Evolutionary conservation across 1,284 basidiomycete genomes (phyloP).

Genomic region (Schizophyllum amplum): DNA sequence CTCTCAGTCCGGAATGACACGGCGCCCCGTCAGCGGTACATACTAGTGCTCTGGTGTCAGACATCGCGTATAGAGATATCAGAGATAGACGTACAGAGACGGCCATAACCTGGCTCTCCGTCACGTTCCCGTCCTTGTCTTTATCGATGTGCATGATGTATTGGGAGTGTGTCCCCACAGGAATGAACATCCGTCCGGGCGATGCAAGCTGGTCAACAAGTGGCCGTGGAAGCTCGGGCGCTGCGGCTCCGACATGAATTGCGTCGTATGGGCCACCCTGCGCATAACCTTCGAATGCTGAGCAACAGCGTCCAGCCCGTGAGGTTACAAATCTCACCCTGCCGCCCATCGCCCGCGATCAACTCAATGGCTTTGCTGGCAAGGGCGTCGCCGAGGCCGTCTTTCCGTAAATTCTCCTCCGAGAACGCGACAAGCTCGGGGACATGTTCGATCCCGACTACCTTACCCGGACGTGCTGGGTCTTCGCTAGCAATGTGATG

Average conservation of each 20-base stretch:
- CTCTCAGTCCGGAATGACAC: neutral
- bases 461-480: conserved; percentile 38
- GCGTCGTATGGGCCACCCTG: conserved; percentile 69
- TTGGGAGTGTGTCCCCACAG: conserved; percentile 66
- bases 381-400: conserved; percentile 48
- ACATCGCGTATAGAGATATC: neutral
- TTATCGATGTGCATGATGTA: conserved; percentile 78
- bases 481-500: conserved; percentile 55
- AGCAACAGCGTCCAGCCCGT: neutral
- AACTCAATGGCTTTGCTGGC: conserved; percentile 51
- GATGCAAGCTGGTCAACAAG: conserved; percentile 77
- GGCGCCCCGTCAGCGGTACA: neutral
- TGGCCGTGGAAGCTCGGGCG: conserved; percentile 64
- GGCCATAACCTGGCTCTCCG: conserved; percentile 64
- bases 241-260: conserved; percentile 94
- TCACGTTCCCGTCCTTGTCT: conserved; percentile 63
- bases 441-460: conserved; percentile 93
- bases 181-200: conserved; percentile 92
- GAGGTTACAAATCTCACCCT: conserved; percentile 35
- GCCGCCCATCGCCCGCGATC: conserved; percentile 74
- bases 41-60: neutral
- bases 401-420: conserved; percentile 56
- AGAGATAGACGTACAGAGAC: conserved; percentile 30
- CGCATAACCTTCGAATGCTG: conserved; percentile 5
- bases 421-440: conserved; percentile 70